Conservation (phyloP, 768 basidiomycete species). For the Tephrocybe sp. region DNA sequence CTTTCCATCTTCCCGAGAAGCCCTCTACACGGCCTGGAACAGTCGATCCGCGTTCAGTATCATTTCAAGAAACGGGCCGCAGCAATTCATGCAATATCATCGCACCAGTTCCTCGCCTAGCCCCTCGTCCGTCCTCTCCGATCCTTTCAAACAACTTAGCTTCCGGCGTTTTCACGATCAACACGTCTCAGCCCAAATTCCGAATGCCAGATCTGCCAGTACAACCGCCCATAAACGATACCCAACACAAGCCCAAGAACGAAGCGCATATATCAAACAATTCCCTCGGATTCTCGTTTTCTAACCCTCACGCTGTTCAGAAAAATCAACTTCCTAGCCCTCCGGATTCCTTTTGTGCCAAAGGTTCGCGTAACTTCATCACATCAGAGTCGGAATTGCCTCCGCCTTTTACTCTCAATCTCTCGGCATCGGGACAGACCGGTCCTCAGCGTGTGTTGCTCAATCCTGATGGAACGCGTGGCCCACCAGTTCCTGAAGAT, state of each 20-base stretch:
- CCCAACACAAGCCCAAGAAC: constrained; percentile 4
- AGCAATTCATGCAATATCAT: constrained; percentile 15
- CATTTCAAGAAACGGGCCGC: background rate
- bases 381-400: constrained; percentile 1
- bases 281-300: constrained; percentile 14
- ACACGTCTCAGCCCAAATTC: constrained; percentile 17
- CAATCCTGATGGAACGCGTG: constrained; percentile 13
- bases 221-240: background rate
- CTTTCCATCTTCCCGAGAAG: constrained; percentile 7
- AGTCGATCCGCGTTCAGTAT: constrained; percentile 23
- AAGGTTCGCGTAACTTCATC: background rate
- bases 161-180: constrained; percentile 16
- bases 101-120: constrained; percentile 25
- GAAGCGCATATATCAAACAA: constrained; percentile 22
- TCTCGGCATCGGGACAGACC: constrained; percentile 13
- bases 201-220: constrained; percentile 14
- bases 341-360: constrained; percentile 12
- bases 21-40: constrained; percentile 25
- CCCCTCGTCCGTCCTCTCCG: constrained; percentile 19
- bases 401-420: constrained; percentile 13
- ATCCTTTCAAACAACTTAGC: constrained; percentile 19
- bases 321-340: constrained; percentile 18
- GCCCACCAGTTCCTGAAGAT: constrained; percentile 2
- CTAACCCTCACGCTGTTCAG: constrained; percentile 7
- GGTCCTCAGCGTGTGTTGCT: constrained; percentile 19